Evolutionary conservation across 805 yeast genomes (phyloP), one percentile per base, ranked within the genome.

Genomic region (Zygoascus flipseniorum): DNA sequence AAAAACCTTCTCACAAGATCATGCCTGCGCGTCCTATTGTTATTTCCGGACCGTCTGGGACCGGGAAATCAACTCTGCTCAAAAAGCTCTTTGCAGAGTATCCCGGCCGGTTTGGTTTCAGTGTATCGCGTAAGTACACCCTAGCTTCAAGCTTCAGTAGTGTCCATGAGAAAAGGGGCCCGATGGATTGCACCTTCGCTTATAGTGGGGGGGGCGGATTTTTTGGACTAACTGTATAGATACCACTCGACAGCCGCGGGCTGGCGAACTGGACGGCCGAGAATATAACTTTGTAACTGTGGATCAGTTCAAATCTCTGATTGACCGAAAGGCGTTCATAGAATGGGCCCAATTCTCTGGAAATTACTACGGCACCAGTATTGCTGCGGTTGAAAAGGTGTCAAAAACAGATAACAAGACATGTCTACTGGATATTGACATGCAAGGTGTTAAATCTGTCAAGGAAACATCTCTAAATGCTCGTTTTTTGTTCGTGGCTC

Each of bases 261-360:
- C 82, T 2, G 99, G 99, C 60, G 99, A 93, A 74, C 78, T 75
- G 50, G 76, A 89, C 66, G 97, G 97, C 56, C 78, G 77, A 61
- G 96, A 95, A 66, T 93, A 93, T 77, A 83, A 92, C 71, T 93
- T 92, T 68, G 79, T 79, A 52, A 78, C 85, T 31, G 90, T 86
- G 54, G 93, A 86, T 14, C 79, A 80, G 55, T 93, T 93, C 79
- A 79, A 89, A 71, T 66, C 75, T 60, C 76, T 88, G 70, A 89
- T 93, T 59, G 83, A 76, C 10, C 82, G 82, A 23, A 74, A 80
- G 46, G 85, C 83, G 58, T 93, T 93, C 73, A 83, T 93, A 60
- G 99, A 93, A 72, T 89, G 96, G 93, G 99, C 99, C 4, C 93
- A 89, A 72, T 93, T 93, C 66, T 88, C 96, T 11, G 98, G 98